Conservation (phyloP, 805 yeast genomes). For the Clavispora vitiphila region DNA sequence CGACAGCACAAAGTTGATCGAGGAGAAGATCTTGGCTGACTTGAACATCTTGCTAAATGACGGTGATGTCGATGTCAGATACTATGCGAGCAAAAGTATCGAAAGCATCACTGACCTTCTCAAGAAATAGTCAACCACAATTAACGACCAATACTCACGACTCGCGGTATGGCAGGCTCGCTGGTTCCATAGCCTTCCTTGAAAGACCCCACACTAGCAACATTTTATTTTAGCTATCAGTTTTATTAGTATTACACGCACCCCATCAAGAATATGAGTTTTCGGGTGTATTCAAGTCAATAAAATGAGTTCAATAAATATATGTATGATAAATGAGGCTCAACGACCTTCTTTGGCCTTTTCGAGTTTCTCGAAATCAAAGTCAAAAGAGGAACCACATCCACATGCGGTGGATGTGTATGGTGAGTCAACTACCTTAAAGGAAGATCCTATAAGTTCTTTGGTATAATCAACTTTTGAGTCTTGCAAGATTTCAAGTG, state of each 20-base stretch:
- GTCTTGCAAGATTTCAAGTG: conserved; percentile 76
- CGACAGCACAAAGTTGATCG: conserved; percentile 24
- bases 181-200: background rate
- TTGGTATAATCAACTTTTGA: conserved; percentile 84
- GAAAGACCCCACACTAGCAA: background rate
- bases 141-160: conserved; percentile 1
- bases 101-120: conserved; percentile 21
- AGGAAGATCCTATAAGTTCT: conserved; percentile 91
- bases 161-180: conserved; percentile 1
- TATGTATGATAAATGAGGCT: background rate
- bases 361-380: conserved; percentile 41
- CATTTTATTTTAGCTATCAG: conserved; percentile 1
- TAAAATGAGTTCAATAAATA: background rate
- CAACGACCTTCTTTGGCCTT: conserved; percentile 9
- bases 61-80: conserved; percentile 84
- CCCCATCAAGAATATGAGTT: background rate
- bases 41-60: conserved; percentile 65
- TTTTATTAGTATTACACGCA: conserved; percentile 1
- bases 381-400: conserved; percentile 44
- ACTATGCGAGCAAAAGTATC: conserved; percentile 67
- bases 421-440: conserved; percentile 87
- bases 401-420: conserved; percentile 57
- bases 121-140: background rate
- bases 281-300: too few relatives aligned
- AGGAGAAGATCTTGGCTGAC: conserved; percentile 53